A percentile compares a stretch with the other conserved stretches of the same genome.
phyloP scores from a whole-genome alignment of 495 filamentous ascomycete genomes.

The Platismatia glauca region DNA sequence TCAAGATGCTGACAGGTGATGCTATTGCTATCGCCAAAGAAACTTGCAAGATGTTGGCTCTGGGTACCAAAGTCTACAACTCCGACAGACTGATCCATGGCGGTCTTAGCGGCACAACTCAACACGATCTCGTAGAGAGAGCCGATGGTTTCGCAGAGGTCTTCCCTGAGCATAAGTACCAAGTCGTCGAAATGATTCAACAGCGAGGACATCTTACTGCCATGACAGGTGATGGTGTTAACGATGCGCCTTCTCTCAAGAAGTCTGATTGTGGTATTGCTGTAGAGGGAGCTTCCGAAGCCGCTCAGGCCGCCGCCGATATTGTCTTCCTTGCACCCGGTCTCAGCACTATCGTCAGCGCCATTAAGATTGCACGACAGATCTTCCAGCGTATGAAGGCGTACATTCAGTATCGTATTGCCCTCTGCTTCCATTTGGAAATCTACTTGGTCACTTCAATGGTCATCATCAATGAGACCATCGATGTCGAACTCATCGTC shows the following conservation, averaged over 20 bases:
- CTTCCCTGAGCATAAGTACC: slow-evolving; percentile 97
- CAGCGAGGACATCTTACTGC: slow-evolving; percentile 93
- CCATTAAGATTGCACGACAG: slow-evolving; percentile 69
- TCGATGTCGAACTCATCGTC: slow-evolving; percentile 58
- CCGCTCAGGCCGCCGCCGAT: slow-evolving; percentile 68
- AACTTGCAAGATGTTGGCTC: slow-evolving; percentile 72
- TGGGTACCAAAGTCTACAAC: slow-evolving; percentile 72
- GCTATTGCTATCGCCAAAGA: slow-evolving; percentile 72
- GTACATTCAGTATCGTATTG: slow-evolving; percentile 74
- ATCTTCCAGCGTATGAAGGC: slow-evolving; percentile 81
- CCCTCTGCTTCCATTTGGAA: slow-evolving; percentile 66
- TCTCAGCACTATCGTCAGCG: slow-evolving; percentile 66
- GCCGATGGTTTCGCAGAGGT: slow-evolving; percentile 73
- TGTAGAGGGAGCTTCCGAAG: slow-evolving; percentile 68
- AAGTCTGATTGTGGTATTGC: slow-evolving; percentile 83
- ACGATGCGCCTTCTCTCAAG: slow-evolving; percentile 92
- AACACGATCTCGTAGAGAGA: slow-evolving; percentile 68
- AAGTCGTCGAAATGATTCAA: slow-evolving; percentile 93
- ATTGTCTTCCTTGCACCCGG: slow-evolving; percentile 73
- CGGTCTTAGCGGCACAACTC: slow-evolving; percentile 61
- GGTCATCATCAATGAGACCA: slow-evolving; percentile 68
- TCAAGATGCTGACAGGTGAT: slow-evolving; percentile 77
- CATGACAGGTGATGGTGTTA: slow-evolving; percentile 98
- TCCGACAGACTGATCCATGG: slow-evolving; percentile 65
- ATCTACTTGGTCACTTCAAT: slow-evolving; percentile 71